Base-by-base conservation (phyloP, 2,329 filamentous ascomycete species). In the Helicocarpus griseus region DNA sequence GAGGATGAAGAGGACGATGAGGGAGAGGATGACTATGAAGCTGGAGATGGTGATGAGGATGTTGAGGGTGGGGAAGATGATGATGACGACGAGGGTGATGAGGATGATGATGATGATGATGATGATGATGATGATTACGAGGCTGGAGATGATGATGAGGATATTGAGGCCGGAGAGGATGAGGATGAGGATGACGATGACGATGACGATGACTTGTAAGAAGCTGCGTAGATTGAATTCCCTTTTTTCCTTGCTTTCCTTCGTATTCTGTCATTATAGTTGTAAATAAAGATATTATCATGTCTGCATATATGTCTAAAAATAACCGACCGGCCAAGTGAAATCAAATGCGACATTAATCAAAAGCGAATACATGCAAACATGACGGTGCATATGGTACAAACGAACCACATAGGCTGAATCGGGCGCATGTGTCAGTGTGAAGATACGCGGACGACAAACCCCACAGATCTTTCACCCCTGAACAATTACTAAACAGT, bases 401-500 rank as follows among this genome's bases (percentile, higher is more conserved):
- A n/a, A n/a, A n/a, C n/a, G n/a, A n/a, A n/a, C n/a, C n/a, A n/a
- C n/a, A n/a, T n/a, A n/a, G n/a, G n/a, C n/a, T n/a, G n/a, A n/a
- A n/a, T n/a, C n/a, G n/a, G n/a, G n/a, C n/a, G n/a, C n/a, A n/a
- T n/a, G n/a, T n/a, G n/a, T n/a, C n/a, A n/a, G n/a, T n/a, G n/a
- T n/a, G n/a, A n/a, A n/a, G n/a, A n/a, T n/a, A n/a, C n/a, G n/a
- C n/a, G n/a, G n/a, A n/a, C n/a, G n/a, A n/a, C n/a, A n/a, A n/a
- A n/a, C n/a, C n/a, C n/a, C n/a, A n/a, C n/a, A n/a, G n/a, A n/a
- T n/a, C 28, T 38, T 14, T 21, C 19, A 14, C 24, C 39, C 17
- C 13, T 48, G 39, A 17, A 6, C 21, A 8, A 11, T 28, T n/a
- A 40, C 57, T 58, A 84, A 53, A 87, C 82, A n/a, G 83, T 87